These are phyloP conservation scores for Przewalskia tangutica DNA, from an alignment of 257 asterid genomes.

Conservation along the genomic window DNA sequence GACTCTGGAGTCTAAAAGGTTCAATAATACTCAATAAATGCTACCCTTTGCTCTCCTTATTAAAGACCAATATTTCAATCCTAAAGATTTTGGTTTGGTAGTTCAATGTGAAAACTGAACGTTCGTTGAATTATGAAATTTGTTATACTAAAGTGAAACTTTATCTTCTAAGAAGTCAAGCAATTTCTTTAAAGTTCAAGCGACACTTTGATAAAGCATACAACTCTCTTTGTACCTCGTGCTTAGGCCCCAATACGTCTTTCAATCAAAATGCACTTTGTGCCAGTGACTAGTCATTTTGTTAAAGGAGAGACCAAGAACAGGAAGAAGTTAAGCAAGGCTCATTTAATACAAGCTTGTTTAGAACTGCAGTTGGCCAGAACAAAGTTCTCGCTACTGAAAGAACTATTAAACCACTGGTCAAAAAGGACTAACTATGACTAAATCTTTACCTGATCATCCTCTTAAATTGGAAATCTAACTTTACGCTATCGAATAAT, in stretches of 20 bases:
- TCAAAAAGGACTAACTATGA: neutral
- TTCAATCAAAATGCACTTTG: neutral
- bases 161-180: neutral
- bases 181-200: too few relatives aligned
- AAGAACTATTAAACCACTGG: neutral
- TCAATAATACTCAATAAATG: too few relatives aligned
- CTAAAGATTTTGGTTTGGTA: neutral
- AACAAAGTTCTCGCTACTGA: neutral
- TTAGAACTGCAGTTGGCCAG: neutral
- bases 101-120: neutral
- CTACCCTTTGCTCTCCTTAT: neutral
- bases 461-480: neutral
- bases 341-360: neutral
- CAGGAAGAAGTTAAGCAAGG: neutral
- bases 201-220: neutral
- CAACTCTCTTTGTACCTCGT: neutral
- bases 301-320: neutral
- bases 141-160: neutral
- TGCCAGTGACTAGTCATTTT: neutral
- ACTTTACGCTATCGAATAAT: neutral
- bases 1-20: too few relatives aligned
- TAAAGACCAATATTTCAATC: neutral
- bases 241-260: neutral
- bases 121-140: neutral
- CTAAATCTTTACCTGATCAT: neutral